Evolutionary conservation across 1,284 basidiomycete species (phyloP), one percentile per base, ranked within the genome.

Genomic region (Cryptococcus sp.): DNA sequence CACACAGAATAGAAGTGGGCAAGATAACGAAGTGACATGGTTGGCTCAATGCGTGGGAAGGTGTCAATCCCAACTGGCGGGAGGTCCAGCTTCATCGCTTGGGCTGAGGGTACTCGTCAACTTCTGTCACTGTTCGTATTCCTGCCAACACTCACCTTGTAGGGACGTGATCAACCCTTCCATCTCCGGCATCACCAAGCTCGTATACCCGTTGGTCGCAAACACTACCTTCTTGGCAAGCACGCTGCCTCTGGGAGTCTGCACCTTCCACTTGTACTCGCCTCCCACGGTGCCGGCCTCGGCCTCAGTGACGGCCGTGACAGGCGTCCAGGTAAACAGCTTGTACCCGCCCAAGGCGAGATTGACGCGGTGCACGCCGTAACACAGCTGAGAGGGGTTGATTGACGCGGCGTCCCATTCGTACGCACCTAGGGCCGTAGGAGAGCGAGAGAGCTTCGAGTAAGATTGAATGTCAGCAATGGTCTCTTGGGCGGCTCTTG

Each of bases 1-100:
- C 53, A 68, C 64, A 72, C 64, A 1, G 69, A 71, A 52, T 70
- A 74, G 59, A 72, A 74, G 33, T 63, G 63, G 4, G 64, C 50
- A 2, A 59, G 56, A 45, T 62, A 65, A 2, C 71, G 63, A n/a
- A 74, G 56, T 4, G 71, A 72, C 52, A 60, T 63, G 36, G 64
- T 65, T 5, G 55, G 59, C 12, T 62, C 54, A 24, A 72, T 53
- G 12, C 45, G 48, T 3, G 66, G 50, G 50, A 62, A 69, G 7
- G 46, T 42, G 21, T 55, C 52, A 16, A 56, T 21, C 8, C 66
- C 62, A 4, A 44, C 62, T 3, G 69, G 66, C 1, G 68, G 60
- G 1, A 61, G 49, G 23, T 53, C 47, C n/a, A 72, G 60, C 50
- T 68, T 63, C 48, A 70, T 53, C 9, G 71, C 72, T 61, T 72